Evolutionary conservation across 129 eudicot genomes (phyloP).

Genomic region (Centrapalus pauciflorus): DNA sequence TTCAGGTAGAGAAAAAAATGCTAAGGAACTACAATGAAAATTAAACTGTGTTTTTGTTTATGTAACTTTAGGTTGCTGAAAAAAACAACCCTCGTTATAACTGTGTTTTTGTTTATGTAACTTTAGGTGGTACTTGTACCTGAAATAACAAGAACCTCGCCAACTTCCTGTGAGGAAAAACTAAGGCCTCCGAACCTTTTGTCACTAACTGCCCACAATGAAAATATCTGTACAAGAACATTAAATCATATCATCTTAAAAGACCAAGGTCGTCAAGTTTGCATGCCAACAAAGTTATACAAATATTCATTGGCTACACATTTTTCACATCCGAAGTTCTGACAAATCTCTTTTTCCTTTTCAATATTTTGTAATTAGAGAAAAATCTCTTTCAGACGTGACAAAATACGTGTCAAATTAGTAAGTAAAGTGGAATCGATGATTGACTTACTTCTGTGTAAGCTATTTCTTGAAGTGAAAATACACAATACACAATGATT

Average conservation of each 20-base stretch:
- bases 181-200: conserved; percentile 18
- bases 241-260: not conserved
- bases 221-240: conserved; percentile 1
- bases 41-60: too few species aligned
- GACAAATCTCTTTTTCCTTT: not conserved
- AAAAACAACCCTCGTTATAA: too few species aligned
- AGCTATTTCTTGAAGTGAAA: conserved; percentile 26
- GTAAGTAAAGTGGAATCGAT: too few species aligned
- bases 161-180: conserved; percentile 25
- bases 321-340: too few species aligned
- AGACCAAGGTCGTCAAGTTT: too few species aligned
- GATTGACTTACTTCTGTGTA: conserved; percentile 13
- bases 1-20: too few species aligned
- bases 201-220: conserved; percentile 25
- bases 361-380: not conserved
- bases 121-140: not conserved
- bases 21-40: too few species aligned
- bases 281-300: too few species aligned
- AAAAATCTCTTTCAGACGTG: not conserved
- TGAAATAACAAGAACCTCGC: conserved; percentile 25
- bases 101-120: too few species aligned
- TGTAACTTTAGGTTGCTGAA: too few species aligned
- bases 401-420: not conserved
- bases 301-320: too few species aligned
- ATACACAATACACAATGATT: conserved; percentile 25